Evolutionary conservation across 1,139 yeast species (phyloP).

Genomic region (Nakaseomyces kungkrabaensis): DNA sequence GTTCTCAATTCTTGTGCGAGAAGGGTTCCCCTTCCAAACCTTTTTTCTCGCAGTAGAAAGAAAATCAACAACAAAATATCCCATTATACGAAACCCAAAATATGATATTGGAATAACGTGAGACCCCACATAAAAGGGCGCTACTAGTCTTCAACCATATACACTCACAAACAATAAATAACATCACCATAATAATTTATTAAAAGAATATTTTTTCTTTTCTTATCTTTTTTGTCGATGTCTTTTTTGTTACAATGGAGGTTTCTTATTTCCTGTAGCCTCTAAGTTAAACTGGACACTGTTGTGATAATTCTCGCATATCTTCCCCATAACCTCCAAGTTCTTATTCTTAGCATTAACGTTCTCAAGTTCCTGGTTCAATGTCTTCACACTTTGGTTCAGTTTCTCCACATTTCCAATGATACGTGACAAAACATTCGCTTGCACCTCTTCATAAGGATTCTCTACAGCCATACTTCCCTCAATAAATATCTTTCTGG

Average conservation of each 20-base stretch:
- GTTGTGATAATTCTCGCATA: conserved; percentile 73
- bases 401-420: conserved; percentile 67
- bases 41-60: too few species aligned
- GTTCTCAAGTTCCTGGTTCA: conserved; percentile 37
- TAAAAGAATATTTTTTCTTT: too few species aligned
- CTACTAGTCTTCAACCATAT: too few species aligned
- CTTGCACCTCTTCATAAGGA: conserved; percentile 83
- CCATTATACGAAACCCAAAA: too few species aligned
- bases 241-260: conserved; percentile 31
- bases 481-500: neutral
- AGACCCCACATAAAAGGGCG: too few species aligned
- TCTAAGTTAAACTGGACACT: conserved; percentile 65
- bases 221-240: too few species aligned
- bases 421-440: conserved; percentile 65
- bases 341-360: conserved; percentile 58
- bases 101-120: too few species aligned
- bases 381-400: conserved; percentile 57
- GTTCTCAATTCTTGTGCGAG: too few species aligned
- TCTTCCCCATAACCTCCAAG: conserved; percentile 61
- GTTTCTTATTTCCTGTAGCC: conserved; percentile 55
- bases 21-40: too few species aligned
- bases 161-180: too few species aligned
- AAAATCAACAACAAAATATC: too few species aligned
- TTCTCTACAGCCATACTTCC: conserved; percentile 51
- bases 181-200: too few species aligned